These are phyloP conservation scores for Dictyostelium intermedium DNA, from an alignment of 78 protist species.

Conservation along the genomic window DNA sequence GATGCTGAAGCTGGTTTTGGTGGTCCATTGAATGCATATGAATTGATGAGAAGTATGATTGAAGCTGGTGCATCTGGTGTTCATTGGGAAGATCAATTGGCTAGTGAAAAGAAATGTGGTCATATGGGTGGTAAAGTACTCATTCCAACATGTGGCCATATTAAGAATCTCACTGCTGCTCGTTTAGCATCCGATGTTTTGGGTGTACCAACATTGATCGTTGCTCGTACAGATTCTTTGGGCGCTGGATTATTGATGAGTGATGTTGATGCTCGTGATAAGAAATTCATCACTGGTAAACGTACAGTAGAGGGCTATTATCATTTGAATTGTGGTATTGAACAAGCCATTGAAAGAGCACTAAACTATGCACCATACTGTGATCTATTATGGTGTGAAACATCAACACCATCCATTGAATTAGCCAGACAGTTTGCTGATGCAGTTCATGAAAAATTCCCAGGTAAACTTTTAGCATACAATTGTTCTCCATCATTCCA, in stretches of 20 bases:
- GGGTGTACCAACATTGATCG: conserved; percentile 88
- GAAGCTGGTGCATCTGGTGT: conserved; percentile 96
- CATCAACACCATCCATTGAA: conserved; percentile 88
- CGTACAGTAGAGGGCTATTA: conserved; percentile 95
- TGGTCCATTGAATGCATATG: conserved; percentile 93
- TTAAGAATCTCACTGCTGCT: conserved; percentile 89
- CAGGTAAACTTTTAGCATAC: conserved; percentile 91
- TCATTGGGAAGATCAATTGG: conserved; percentile 97
- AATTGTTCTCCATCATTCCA: conserved; percentile 97
- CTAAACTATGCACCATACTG: conserved; percentile 88
- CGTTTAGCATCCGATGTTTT: conserved; percentile 92
- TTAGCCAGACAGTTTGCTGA: conserved; percentile 91
- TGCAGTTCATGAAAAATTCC: conserved; percentile 78
- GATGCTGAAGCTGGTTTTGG: conserved; percentile 98
- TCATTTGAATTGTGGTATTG: conserved; percentile 85
- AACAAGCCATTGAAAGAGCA: conserved; percentile 88
- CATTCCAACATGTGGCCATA: conserved; percentile 92
- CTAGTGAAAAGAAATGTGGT: conserved; percentile 67
- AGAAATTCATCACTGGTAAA: conserved; percentile 87
- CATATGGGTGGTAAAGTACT: conserved; percentile 92
- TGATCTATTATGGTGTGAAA: conserved; percentile 96
- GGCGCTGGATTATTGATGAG: conserved; percentile 90
- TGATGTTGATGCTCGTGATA: conserved; percentile 91
- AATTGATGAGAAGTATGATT: conserved; percentile 91
- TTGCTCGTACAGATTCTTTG: conserved; percentile 95